phyloP scores from a whole-genome alignment of 768 basidiomycete species.

The Termitomyces sp. region DNA sequence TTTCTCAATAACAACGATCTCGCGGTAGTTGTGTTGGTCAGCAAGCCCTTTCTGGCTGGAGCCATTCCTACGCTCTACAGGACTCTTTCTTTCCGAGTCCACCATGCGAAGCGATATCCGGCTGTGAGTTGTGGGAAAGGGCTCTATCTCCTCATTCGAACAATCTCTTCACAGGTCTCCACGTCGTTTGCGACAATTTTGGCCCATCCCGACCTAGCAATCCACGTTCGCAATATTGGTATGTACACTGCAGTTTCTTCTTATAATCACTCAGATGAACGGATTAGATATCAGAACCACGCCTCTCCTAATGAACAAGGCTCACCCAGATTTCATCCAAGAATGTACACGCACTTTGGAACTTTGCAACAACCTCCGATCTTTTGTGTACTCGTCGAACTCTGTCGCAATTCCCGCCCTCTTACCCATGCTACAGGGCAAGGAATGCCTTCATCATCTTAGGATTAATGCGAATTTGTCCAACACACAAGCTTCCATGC shows the following conservation, averaged over 20 bases:
- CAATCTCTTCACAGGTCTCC: conserved; percentile 19
- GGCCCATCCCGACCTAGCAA: conserved; percentile 44
- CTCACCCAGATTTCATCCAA: conserved; percentile 41
- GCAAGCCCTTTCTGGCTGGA: conserved; percentile 56
- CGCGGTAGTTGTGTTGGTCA: conserved; percentile 56
- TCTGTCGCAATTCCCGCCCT: conserved; percentile 38
- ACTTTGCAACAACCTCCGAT: conserved; percentile 44
- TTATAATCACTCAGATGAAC: not conserved
- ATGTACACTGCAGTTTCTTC: conserved; percentile 7
- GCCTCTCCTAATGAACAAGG: conserved; percentile 31
- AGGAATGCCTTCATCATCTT: conserved; percentile 37
- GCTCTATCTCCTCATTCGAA: too few relatives aligned
- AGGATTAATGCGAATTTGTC: conserved; percentile 51
- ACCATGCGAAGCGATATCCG: conserved; percentile 54
- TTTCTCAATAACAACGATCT: conserved; percentile 52
- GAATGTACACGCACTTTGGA: conserved; percentile 45
- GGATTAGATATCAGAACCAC: conserved; percentile 45
- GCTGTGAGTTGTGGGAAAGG: conserved; percentile 25
- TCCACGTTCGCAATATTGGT: conserved; percentile 60
- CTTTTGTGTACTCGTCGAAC: conserved; percentile 50
- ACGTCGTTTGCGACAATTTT: conserved; percentile 60
- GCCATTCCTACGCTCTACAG: conserved; percentile 60
- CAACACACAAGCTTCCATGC: conserved; percentile 37
- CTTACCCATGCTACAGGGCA: conserved; percentile 38
- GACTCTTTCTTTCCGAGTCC: conserved; percentile 45